Base-by-base conservation (phyloP, 768 basidiomycete genomes). In the Lactarius hengduanensis region DNA sequence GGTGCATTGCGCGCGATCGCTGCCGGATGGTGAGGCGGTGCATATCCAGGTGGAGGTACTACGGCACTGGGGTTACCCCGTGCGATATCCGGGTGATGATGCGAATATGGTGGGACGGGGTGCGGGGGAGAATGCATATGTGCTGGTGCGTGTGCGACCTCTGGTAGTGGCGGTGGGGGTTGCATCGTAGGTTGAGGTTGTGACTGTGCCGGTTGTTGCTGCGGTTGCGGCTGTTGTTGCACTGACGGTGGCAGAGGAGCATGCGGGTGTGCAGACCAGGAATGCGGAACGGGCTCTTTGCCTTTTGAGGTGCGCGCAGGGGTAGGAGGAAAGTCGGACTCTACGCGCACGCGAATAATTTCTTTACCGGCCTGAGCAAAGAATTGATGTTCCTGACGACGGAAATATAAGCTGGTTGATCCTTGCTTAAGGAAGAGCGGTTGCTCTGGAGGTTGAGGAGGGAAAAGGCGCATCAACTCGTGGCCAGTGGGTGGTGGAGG, bases 401-500 rank as follows among this genome's bases (percentile, higher is more conserved):
- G 83, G 74, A 92, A 92, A 74, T 83, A 91, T 34, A 86, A 84
- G 59, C 85, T 87, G 0, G 91, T 91, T 3, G 89, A 85, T 0
- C 86, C 86, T 2, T 83, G 80, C 63, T 84, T 78, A 77, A 85
- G 80, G 69, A 84, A 84, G 36, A 80, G 78, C 59, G 82, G 83
- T 60, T 70, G 69, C 54, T 53, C 81, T 55, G 90, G 90, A 18
- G 89, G 82, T 4, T 85, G 78, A 6, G 90, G 83, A 0, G 91
- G 91, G 73, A 92, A 92, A 78, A 92, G 83, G 16, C 88, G 88
- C 91, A 92, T 92, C 71, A 92, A 82, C 70, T 92, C 89, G 71
- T 92, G 90, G 2, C 90, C 90, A 0, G 88, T 90, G 5, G 89
- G 87, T 1, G 91, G 91, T 1, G 88, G 84, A 20, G 90, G 90